phyloP scores from a whole-genome alignment of 495 filamentous ascomycete genomes.

The Podospora bellae-mahoneyi region DNA sequence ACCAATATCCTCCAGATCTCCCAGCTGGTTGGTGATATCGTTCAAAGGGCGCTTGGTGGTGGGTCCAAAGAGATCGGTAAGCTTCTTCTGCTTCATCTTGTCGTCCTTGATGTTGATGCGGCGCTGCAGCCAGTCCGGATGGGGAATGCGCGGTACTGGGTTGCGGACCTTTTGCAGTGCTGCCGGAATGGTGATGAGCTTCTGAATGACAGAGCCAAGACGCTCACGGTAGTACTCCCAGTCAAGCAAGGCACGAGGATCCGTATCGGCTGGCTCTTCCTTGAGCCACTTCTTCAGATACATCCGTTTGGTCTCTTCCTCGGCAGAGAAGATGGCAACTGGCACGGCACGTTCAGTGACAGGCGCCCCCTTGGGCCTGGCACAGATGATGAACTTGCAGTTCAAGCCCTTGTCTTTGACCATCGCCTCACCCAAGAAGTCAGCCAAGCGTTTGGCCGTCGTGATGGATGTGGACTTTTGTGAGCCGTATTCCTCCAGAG shows the following conservation, averaged over 20 bases:
- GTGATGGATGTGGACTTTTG: constrained; percentile 99
- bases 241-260: constrained; percentile 82
- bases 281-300: constrained; percentile 94
- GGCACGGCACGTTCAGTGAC: constrained; percentile 94
- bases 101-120: constrained; percentile 94
- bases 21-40: constrained; percentile 57
- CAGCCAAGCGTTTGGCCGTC: constrained; percentile 90
- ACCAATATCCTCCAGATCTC: constrained; percentile 86
- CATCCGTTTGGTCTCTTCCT: constrained; percentile 76
- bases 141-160: constrained; percentile 85
- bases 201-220: constrained; percentile 93
- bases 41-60: constrained; percentile 60
- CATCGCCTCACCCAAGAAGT: constrained; percentile 98
- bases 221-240: constrained; percentile 97
- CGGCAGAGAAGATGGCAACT: constrained; percentile 94
- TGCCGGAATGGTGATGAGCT: constrained; percentile 96
- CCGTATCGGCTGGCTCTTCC: constrained; percentile 90
- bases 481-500: constrained; percentile 87
- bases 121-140: constrained; percentile 95
- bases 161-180: constrained; percentile 93
- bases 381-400: constrained; percentile 98
- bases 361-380: constrained; percentile 78
- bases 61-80: constrained; percentile 84
- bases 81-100: constrained; percentile 95
- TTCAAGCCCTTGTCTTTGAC: constrained; percentile 97